Evolutionary conservation across 306 rosid species (phyloP).

Genomic region (Leucaena leucocephala): DNA sequence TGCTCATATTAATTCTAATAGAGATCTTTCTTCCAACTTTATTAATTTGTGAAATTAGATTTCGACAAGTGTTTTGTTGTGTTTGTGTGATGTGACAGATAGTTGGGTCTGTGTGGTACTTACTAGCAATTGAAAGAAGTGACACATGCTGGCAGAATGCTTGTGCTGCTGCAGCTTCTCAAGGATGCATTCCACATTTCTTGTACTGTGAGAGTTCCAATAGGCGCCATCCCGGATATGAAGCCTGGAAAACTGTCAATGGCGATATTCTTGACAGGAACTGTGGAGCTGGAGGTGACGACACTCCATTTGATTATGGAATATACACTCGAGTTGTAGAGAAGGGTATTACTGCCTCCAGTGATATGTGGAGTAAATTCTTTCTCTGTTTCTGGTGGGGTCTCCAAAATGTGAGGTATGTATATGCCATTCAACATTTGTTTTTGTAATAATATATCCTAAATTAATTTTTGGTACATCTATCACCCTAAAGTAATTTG

Average conservation of each 20-base stretch:
- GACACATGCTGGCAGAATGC: constrained; percentile 76
- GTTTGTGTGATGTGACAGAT: constrained; percentile 48
- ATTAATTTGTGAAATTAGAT: too few relatives aligned
- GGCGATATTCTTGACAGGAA: constrained; percentile 40
- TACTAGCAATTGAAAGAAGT: constrained; percentile 75
- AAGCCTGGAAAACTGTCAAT: constrained; percentile 55
- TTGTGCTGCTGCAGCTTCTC: constrained; percentile 32
- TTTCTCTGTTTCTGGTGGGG: constrained; percentile 92
- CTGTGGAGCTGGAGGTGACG: constrained; percentile 44
- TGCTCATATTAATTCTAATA: not conserved
- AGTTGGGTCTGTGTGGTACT: constrained; percentile 85
- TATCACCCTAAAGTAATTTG: too few relatives aligned
- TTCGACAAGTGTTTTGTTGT: not conserved
- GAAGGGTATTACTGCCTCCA: constrained; percentile 58
- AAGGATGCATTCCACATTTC: constrained; percentile 51
- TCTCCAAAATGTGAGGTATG: constrained; percentile 84
- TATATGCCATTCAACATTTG: not conserved
- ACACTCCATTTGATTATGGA: constrained; percentile 63
- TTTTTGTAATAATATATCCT: too few relatives aligned
- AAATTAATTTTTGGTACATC: too few relatives aligned
- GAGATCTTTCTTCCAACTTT: too few relatives aligned
- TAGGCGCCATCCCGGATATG: constrained; percentile 47
- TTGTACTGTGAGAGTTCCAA: constrained; percentile 60
- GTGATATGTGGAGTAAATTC: constrained; percentile 61
- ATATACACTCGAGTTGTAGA: constrained; percentile 67